Percentiles rank a stretch among this genome's conserved stretches.
phyloP scores from a whole-genome alignment of 1,284 basidiomycete species.

The Ustilago nuda region DNA sequence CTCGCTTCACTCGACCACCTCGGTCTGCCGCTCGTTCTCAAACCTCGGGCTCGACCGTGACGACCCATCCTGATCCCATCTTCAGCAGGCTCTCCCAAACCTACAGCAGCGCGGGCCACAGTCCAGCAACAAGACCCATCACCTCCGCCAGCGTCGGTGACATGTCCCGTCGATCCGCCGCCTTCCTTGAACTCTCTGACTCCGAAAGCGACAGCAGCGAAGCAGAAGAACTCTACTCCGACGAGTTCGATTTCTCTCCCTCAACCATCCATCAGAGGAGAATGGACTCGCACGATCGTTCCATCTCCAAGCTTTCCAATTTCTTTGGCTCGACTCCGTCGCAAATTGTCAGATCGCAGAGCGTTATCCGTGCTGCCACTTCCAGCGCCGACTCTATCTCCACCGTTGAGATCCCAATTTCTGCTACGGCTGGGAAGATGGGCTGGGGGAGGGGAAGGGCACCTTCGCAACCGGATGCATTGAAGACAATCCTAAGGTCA shows the following conservation, averaged over 20 bases:
- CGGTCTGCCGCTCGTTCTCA: conserved; percentile 17
- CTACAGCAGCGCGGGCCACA: not conserved
- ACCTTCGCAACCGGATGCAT: conserved; percentile 21
- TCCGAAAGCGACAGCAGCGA: conserved; percentile 39
- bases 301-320: conserved; percentile 41
- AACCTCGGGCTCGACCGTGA: conserved; percentile 6
- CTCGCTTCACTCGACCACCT: conserved; percentile 5
- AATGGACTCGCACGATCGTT: conserved; percentile 25
- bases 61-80: not conserved
- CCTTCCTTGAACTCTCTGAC: conserved; percentile 43
- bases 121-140: not conserved
- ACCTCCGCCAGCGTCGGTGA: conserved; percentile 11
- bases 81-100: not conserved
- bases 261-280: conserved; percentile 13
- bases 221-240: conserved; percentile 21
- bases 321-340: conserved; percentile 50
- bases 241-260: conserved; percentile 9
- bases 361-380: conserved; percentile 8
- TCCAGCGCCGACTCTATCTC: conserved; percentile 13
- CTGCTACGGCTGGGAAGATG: not conserved
- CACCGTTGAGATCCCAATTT: not conserved
- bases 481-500: conserved; percentile 31
- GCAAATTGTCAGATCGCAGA: conserved; percentile 34
- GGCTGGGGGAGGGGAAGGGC: not conserved
- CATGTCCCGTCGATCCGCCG: conserved; percentile 23